These are phyloP conservation scores for Ogataea pini DNA, from an alignment of 805 yeast genomes.

Conservation along the genomic window DNA sequence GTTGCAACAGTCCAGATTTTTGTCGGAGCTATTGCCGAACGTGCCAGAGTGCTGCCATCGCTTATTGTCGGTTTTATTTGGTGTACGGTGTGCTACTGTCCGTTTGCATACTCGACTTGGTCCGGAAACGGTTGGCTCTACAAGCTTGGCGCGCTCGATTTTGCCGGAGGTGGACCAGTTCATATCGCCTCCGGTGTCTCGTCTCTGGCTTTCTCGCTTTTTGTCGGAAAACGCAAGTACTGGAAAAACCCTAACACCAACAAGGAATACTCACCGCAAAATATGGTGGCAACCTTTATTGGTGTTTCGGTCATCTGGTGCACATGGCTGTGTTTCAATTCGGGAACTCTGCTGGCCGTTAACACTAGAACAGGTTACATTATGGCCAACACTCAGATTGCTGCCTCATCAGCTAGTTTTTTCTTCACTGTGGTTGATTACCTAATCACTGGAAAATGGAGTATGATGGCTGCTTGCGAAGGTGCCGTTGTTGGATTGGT, in stretches of 20 bases:
- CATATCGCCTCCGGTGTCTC: conserved; percentile 48
- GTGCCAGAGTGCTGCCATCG: conserved; percentile 44
- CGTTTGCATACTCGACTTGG: conserved; percentile 51
- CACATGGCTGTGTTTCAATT: conserved; percentile 51
- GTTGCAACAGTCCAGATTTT: conserved; percentile 52
- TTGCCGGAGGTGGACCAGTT: conserved; percentile 54
- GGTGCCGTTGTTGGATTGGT: conserved; percentile 49
- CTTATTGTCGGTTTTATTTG: conserved; percentile 42
- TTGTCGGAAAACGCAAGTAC: conserved; percentile 42
- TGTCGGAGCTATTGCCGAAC: conserved; percentile 46
- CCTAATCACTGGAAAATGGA: conserved; percentile 41
- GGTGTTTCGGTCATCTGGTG: conserved; percentile 50
- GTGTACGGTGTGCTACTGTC: conserved; percentile 47
- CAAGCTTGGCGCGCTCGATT: conserved; percentile 45
- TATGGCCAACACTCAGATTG: conserved; percentile 50
- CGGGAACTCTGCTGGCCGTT: conserved; percentile 45
- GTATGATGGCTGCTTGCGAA: conserved; percentile 45
- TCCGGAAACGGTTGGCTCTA: conserved; percentile 45
- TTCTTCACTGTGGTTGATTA: conserved; percentile 47
- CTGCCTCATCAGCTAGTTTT: conserved; percentile 49
- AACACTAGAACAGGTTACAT: conserved; percentile 46
- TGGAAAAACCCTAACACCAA: conserved; percentile 34
- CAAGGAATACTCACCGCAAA: conserved; percentile 37
- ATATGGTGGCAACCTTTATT: conserved; percentile 39
- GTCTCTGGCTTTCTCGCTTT: conserved; percentile 44